These are phyloP conservation scores for Solanum piurae DNA, from an alignment of 257 asterid genomes.

Conservation along the genomic window DNA sequence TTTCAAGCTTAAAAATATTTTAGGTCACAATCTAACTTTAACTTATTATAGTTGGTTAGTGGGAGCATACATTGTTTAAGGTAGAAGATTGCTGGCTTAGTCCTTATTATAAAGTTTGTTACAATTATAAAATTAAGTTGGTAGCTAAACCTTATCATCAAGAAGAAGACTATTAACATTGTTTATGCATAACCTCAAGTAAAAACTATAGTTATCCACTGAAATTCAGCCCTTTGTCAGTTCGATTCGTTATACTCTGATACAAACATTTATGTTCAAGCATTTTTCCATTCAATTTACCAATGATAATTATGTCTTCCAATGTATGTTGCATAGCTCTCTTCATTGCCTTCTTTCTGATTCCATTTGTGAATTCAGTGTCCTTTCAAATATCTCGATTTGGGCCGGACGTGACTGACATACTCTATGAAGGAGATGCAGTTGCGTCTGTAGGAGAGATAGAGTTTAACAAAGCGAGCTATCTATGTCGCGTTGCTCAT, in stretches of 20 bases:
- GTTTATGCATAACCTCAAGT: neutral
- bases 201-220: neutral
- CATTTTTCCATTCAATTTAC: neutral
- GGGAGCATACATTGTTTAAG: neutral
- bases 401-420: neutral
- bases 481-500: slow-evolving; percentile 16
- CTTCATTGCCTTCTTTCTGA: neutral
- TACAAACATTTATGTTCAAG: neutral
- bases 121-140: neutral
- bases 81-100: neutral
- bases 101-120: neutral
- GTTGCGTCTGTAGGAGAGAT: slow-evolving; percentile 5
- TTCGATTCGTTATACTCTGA: neutral
- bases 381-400: slow-evolving; percentile 9
- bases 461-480: slow-evolving; percentile 1
- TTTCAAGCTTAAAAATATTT: neutral
- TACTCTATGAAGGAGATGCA: slow-evolving; percentile 25
- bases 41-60: neutral
- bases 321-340: neutral
- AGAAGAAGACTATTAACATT: neutral
- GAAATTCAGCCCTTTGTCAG: neutral
- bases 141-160: neutral
- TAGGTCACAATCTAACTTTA: neutral
- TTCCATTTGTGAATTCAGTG: slow-evolving; percentile 1
- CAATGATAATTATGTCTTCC: neutral